Percentiles rank a stretch among this genome's conserved stretches.
Conservation (phyloP, 1,139 yeast species). For the Chernovozyma sophiae-reginae region DNA sequence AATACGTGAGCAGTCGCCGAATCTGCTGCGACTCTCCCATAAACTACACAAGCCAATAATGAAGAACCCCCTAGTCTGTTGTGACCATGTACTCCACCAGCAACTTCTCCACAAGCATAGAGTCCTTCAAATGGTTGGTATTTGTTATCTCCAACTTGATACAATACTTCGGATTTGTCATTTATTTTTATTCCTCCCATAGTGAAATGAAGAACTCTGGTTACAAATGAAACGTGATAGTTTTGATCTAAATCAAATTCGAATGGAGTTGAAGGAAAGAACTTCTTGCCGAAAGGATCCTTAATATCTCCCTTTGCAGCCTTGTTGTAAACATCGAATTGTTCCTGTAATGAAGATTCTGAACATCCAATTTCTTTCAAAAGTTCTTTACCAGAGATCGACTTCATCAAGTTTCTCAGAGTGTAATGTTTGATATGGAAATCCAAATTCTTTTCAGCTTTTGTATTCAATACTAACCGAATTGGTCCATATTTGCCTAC, state of each 20-base stretch:
- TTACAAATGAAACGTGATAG: slow-evolving; percentile 53
- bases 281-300: slow-evolving; percentile 50
- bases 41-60: slow-evolving; percentile 75
- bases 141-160: slow-evolving; percentile 24
- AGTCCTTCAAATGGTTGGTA: slow-evolving; percentile 50
- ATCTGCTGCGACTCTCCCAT: slow-evolving; percentile 64
- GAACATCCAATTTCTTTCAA: slow-evolving; percentile 40
- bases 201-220: slow-evolving; percentile 80
- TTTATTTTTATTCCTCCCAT: slow-evolving; percentile 82
- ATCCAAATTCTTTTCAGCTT: slow-evolving; percentile 40
- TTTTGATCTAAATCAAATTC: slow-evolving; percentile 23
- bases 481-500: slow-evolving; percentile 47
- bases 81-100: slow-evolving; percentile 81
- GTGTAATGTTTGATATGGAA: slow-evolving; percentile 65
- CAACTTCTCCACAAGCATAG: slow-evolving; percentile 77
- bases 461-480: slow-evolving; percentile 43
- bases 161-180: slow-evolving; percentile 52
- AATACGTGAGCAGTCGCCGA: slow-evolving; percentile 32
- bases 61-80: slow-evolving; percentile 78
- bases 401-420: slow-evolving; percentile 60
- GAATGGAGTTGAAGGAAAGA: slow-evolving; percentile 49
- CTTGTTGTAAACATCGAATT: slow-evolving; percentile 41
- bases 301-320: slow-evolving; percentile 41
- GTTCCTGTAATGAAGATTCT: slow-evolving; percentile 25
- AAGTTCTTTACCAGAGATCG: slow-evolving; percentile 47